These are phyloP conservation scores for Botryosphaeria agaves DNA, from an alignment of 2,329 filamentous ascomycete genomes.

Conservation along the genomic window DNA sequence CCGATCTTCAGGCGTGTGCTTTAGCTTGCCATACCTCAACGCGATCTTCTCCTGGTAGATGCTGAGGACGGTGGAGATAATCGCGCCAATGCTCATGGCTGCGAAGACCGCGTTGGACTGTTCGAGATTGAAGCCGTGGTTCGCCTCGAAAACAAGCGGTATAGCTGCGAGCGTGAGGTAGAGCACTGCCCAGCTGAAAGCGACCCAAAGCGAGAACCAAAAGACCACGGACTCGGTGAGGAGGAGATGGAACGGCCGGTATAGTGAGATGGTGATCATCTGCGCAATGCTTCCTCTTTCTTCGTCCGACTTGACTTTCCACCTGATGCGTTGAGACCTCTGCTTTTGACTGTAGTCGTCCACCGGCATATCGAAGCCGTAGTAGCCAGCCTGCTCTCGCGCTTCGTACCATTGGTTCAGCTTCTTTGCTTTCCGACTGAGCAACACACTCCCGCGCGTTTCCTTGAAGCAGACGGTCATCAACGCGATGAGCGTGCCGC, in stretches of 20 bases:
- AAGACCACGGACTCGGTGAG: slow-evolving; percentile 65
- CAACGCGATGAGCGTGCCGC: slow-evolving; percentile 42
- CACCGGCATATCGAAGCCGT: slow-evolving; percentile 31
- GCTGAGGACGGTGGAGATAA: slow-evolving; percentile 49
- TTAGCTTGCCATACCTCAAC: slow-evolving; percentile 22
- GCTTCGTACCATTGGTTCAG: slow-evolving; percentile 68
- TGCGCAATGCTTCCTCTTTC: slow-evolving; percentile 48
- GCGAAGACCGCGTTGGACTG: slow-evolving; percentile 57
- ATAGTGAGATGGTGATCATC: slow-evolving; percentile 59
- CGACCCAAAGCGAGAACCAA: slow-evolving; percentile 77
- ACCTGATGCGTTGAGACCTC: slow-evolving; percentile 44
- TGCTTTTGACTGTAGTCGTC: slow-evolving; percentile 11
- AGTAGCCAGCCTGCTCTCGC: slow-evolving; percentile 47
- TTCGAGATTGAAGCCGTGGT: slow-evolving; percentile 49
- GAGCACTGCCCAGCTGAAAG: slow-evolving; percentile 78
- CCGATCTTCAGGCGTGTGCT: slow-evolving; percentile 49
- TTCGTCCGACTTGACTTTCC: slow-evolving; percentile 66
- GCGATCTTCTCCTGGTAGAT: slow-evolving; percentile 57
- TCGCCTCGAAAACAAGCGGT: slow-evolving; percentile 55
- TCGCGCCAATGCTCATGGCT: slow-evolving; percentile 49
- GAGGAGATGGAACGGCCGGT: slow-evolving; percentile 62
- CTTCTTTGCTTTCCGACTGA: slow-evolving; percentile 54
- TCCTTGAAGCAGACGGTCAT: slow-evolving; percentile 61
- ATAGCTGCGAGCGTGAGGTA: slow-evolving; percentile 74
- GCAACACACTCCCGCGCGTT: slow-evolving; percentile 62